Base-by-base conservation (phyloP, 768 basidiomycete genomes). In the Lactarius hatsudake region DNA sequence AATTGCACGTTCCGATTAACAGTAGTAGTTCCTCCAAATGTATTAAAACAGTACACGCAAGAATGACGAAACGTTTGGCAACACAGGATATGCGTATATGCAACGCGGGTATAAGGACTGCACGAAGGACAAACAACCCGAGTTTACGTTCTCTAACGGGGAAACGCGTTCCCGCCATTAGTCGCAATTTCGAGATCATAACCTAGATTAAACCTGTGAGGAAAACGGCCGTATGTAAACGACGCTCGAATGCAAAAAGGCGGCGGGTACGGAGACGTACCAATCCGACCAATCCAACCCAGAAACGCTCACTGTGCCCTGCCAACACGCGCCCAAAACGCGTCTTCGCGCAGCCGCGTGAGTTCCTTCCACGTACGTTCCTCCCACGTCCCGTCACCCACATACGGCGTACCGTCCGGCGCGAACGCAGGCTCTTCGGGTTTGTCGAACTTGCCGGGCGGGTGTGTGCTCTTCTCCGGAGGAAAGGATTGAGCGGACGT, bases 261-360 rank as follows among this genome's bases (percentile, higher is more conserved):
- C 20, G 36, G 36, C 20, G 10, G 10, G 48, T 51, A 51, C 23
- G 15, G 32, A n/a, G 32, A 42, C 12, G 26, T 34, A n/a, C 55
- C 8, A 45, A 58, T 8, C 28, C 28, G 15, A 26, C 32, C 38
- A 26, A 43, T 26, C 43, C 5, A 13, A 43, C 32, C 38, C 32
- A 61, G 30, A 36, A 48, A 38, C 5, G n/a, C 48, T 72, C 70
- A 77, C 65, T 77, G 76, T 61, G 79, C 62, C 7, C 82, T 86
- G 0, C 93, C 93, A 57, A 93, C 77, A 62, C 93, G 79, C 26
- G 92, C 89, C 89, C 87, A 94, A 75, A 91, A 94, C 90, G 94
- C 90, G 53, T 90, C 88, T 75, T 94, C 91, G 66, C 86, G 84
- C 69, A 95, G 75, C 54, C 81, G 81, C 20, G 86, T 81, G 23